These are phyloP conservation scores for Lachnellula occidentalis DNA, from an alignment of 2,329 filamentous ascomycete genomes.

Conservation along the genomic window DNA sequence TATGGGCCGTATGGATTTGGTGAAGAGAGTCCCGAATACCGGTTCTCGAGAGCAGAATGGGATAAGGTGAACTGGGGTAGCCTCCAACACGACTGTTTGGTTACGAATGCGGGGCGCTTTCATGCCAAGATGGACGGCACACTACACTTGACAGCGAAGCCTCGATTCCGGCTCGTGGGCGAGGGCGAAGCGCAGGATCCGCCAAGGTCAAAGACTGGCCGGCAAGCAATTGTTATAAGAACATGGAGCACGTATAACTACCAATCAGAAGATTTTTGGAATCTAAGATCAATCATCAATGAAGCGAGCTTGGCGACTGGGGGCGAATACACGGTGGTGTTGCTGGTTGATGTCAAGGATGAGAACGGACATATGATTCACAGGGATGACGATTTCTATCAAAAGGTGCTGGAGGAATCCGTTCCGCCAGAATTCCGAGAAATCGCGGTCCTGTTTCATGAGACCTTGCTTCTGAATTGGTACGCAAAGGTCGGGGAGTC, in stretches of 20 bases:
- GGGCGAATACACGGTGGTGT: slow-evolving; percentile 74
- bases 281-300: slow-evolving; percentile 71
- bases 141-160: background rate
- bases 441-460: slow-evolving; percentile 71
- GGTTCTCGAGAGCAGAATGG: slow-evolving; percentile 42
- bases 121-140: background rate
- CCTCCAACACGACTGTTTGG: slow-evolving; percentile 61
- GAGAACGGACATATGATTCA: slow-evolving; percentile 48
- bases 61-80: slow-evolving; percentile 63
- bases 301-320: slow-evolving; percentile 72
- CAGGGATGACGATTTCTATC: slow-evolving; percentile 53
- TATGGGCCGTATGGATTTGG: no score
- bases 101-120: slow-evolving; percentile 62
- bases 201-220: slow-evolving; percentile 17
- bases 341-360: slow-evolving; percentile 75
- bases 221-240: slow-evolving; percentile 71
- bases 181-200: background rate
- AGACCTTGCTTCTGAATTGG: slow-evolving; percentile 70
- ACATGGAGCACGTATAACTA: slow-evolving; percentile 72
- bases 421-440: slow-evolving; percentile 65
- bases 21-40: no score
- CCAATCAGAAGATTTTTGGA: slow-evolving; percentile 72
- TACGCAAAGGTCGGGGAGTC: slow-evolving; percentile 38
- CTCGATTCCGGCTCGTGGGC: background rate
- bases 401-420: slow-evolving; percentile 52